Evolutionary conservation across 2,329 filamentous ascomycete species (phyloP), one percentile per base, ranked within the genome.

Genomic region (Plectosphaerella cucumerina): DNA sequence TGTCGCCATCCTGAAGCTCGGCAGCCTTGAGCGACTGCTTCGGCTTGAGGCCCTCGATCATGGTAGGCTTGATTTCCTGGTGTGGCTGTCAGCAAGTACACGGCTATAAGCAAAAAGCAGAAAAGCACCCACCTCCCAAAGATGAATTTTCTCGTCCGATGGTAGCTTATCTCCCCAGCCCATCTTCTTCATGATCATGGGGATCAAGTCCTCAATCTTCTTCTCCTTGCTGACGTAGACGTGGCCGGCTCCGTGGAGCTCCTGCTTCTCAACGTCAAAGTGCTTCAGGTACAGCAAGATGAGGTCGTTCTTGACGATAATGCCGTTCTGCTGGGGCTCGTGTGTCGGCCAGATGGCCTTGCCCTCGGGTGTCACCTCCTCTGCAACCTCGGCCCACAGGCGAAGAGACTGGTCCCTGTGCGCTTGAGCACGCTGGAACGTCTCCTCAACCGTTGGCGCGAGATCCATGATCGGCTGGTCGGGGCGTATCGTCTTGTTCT

Each of bases 1-100:
- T 96, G 64, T 99, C 94, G 46, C 94, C 94, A 61, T 99, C 93
- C 65, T 97, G 93, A 21, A 99, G 87, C 67, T 99, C 95, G 2
- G 94, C 94, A 53, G 89, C 85, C 58, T 91, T 89, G 53, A 99
- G 78, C 0, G 91, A 90, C 63, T 90, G 85, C 72, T 96, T 97
- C 0, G 86, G 81, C 70, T 97, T 97, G 75, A 99, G 87, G 6
- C 82, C 80, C 65, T 99, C 95, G 58, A 99, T 96, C 92, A 97
- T 97, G 53, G 85, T 89, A 48, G 92, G 91, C 71, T 97, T 99
- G 71, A 99, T 97, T 74, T 99, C 94, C 78, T 82, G 52, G 31
- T 20, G 10, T 21, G 10, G 10, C 20, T 18, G 39, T 42, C 8
- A 42, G 39, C 6, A 31, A n/a, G n/a, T 8, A 9, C 12, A 31